Base-by-base conservation (phyloP, 345 rosid genomes). In the Psidium guajava region DNA sequence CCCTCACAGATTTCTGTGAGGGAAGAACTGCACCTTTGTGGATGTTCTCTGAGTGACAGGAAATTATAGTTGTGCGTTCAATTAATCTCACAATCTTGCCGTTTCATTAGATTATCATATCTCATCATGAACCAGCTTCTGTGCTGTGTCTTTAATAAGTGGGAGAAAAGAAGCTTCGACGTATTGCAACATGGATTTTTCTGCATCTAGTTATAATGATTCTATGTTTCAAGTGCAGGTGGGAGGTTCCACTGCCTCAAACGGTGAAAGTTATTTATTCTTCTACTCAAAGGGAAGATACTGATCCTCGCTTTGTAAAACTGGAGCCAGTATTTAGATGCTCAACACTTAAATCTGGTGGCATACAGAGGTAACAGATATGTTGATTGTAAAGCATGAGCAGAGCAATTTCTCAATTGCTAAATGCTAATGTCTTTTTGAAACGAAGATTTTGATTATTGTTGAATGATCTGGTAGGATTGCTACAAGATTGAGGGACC, bases 171-270 rank as follows among this genome's bases (percentile, higher is more conserved):
- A 69, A 69, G 24, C 44, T 69, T 50, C 36, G 52, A 52, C 47
- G 6, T 52, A 36, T 16, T 52, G 36, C 50, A 82, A 36, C 0
- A 10, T 42, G 55, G 51, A 14, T 18, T 55, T 54, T 85, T 83
- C 25, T 64, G 15, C 64, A 49, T 73, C 64, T 22, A 21, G 75
- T 24, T 56, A 44, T 86, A 55, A 58, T 86, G 53, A 86, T 87
- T 58, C 81, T 81, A 75, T 53, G 83, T 84, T 64, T 86, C 82
- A 69, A 85, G 81, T 92, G 96, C 93, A 95, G 98, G 92, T 97
- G 99, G 99, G 99, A 97, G 92, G 93, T 96, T 88, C 98, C 98
- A 88, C 90, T 90, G 92, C 97, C 95, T 82, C 90, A 74, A 80
- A 85, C 92, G 24, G 88, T 92, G 83, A 91, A 91, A 89, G 86